A percentile compares a stretch with the other conserved stretches of the same genome.
These are phyloP conservation scores for Bondarzewia mesenterica DNA, from an alignment of 1,284 basidiomycete genomes.

Conservation along the genomic window DNA sequence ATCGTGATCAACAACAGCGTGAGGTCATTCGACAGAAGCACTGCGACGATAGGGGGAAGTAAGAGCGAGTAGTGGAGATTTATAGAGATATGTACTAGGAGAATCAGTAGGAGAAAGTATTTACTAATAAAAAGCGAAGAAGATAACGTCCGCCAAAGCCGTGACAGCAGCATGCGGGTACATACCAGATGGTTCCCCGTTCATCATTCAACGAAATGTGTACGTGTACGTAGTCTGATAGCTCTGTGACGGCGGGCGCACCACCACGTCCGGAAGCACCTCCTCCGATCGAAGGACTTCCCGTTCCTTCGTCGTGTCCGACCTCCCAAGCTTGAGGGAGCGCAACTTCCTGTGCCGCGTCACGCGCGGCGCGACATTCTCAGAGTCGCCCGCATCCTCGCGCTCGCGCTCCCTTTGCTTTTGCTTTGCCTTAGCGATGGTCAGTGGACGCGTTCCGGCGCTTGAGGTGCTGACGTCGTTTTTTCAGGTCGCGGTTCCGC, in stretches of 20 bases:
- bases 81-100: neutral
- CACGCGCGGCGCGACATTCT: conserved; percentile 31
- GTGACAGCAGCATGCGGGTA: neutral
- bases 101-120: neutral
- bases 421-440: conserved; percentile 43
- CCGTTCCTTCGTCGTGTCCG: conserved; percentile 53
- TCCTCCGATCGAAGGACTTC: conserved; percentile 34
- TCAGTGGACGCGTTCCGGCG: conserved; percentile 37
- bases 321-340: conserved; percentile 48
- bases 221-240: neutral
- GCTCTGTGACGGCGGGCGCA: conserved; percentile 29
- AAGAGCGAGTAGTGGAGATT: no score
- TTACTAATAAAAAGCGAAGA: neutral
- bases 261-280: conserved; percentile 35
- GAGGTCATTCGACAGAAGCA: neutral
- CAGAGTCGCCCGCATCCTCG: conserved; percentile 19
- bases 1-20: neutral
- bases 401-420: conserved; percentile 27
- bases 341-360: conserved; percentile 27
- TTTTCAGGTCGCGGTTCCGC: conserved; percentile 46
- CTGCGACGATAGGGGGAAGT: neutral
- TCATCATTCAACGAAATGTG: neutral
- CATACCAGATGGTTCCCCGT: neutral
- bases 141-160: neutral
- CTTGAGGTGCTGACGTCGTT: conserved; percentile 19